A percentile compares a stretch with the other conserved stretches of the same genome.
Conservation (phyloP, 2,329 filamentous ascomycete species). For the Neofusicoccum cordaticola region DNA sequence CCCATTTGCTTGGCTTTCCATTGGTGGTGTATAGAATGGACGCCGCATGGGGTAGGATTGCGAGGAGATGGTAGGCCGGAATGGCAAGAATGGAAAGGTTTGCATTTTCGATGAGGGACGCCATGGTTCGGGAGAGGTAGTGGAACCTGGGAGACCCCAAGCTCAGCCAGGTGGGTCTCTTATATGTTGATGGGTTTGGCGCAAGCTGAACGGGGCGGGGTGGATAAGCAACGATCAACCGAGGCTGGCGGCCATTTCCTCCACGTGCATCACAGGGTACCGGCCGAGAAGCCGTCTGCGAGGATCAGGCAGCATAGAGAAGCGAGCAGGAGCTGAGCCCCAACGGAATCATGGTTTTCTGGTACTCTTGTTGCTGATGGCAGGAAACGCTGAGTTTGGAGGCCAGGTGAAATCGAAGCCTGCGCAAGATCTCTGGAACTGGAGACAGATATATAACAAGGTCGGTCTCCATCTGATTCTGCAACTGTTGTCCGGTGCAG, state of each 20-base stretch:
- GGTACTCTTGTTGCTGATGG: no score
- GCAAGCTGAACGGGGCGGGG: no score
- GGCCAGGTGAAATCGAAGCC: no score
- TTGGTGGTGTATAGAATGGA: conserved; percentile 37
- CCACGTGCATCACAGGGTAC: neutral
- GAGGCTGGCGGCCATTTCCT: neutral
- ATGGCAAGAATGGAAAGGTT: conserved; percentile 45
- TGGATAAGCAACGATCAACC: neutral
- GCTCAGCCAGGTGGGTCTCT: neutral
- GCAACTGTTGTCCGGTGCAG: no score
- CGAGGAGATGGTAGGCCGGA: conserved; percentile 44
- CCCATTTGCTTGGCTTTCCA: conserved; percentile 35
- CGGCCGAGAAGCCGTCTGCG: no score
- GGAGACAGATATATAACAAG: no score
- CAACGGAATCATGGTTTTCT: no score
- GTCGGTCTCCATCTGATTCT: no score
- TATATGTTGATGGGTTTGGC: neutral
- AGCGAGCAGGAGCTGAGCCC: no score
- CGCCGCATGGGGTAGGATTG: conserved; percentile 40
- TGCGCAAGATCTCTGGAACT: no score
- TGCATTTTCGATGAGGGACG: conserved; percentile 23
- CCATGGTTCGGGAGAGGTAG: neutral
- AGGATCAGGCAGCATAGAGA: no score
- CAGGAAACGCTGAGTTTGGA: no score
- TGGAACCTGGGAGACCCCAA: conserved; percentile 20